Evolutionary conservation across 2,329 filamentous ascomycete genomes (phyloP).

Genomic region (Colletotrichum sp.): DNA sequence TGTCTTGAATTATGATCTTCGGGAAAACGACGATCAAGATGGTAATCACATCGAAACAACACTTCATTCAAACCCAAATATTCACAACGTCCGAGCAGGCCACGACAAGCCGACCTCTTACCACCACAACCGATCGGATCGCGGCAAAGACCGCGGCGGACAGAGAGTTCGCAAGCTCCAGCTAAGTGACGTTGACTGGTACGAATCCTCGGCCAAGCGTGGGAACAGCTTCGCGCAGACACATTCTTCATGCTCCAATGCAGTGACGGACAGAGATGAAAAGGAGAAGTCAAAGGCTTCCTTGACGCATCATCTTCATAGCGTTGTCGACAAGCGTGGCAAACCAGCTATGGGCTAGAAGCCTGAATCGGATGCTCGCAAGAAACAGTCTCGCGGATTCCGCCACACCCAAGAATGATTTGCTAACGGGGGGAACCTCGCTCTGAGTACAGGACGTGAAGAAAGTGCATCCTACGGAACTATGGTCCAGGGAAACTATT

Average conservation of each 20-base stretch:
- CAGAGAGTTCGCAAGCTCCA: constrained; percentile 91
- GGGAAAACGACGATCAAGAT: constrained; percentile 80
- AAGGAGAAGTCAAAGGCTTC: not conserved
- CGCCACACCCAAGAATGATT: not conserved
- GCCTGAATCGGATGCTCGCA: not conserved
- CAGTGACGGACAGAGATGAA: not conserved
- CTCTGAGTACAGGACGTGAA: constrained; percentile 16
- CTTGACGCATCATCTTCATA: not conserved
- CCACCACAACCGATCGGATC: constrained; percentile 61
- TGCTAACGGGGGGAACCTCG: constrained; percentile 3
- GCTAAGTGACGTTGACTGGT: constrained; percentile 98
- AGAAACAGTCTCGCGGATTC: not conserved
- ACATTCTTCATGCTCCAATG: not conserved
- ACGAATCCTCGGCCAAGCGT: constrained; percentile 39
- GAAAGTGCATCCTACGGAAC: not conserved
- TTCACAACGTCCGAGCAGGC: constrained; percentile 53
- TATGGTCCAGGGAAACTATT: not conserved
- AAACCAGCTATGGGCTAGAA: not conserved
- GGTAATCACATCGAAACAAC: constrained; percentile 64
- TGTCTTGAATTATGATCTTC: constrained; percentile 94
- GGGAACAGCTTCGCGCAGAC: not conserved
- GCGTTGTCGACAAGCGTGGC: not conserved
- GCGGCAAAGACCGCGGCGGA: constrained; percentile 68
- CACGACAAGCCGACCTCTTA: constrained; percentile 55
- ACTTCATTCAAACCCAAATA: constrained; percentile 52